Evolutionary conservation across 1,139 yeast genomes (phyloP), one percentile per base, ranked within the genome.

Genomic region (Suhomyces anneliseae): DNA sequence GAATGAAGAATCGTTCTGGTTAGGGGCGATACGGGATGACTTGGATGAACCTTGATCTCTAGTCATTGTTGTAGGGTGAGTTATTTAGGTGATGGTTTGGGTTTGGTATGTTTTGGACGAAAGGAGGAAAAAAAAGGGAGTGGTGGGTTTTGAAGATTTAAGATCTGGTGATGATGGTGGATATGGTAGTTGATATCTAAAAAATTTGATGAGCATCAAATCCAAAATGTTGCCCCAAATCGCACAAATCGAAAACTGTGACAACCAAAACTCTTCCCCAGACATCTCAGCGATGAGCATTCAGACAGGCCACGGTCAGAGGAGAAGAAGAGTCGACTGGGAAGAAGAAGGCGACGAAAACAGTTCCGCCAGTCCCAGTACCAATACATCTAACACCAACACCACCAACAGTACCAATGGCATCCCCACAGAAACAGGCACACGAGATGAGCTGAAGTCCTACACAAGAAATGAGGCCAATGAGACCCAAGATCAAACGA

Each of bases 11-110:
- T 53, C 60, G 37, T 54, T 54, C 9, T 54, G 55, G 32, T 57
- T 59, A 1, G 70, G 68, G 5, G 64, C 57, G 12, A 63, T 66
- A 40, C 70, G 50, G 11, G 56, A 52, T 33, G 38, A 33, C 29
- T 43, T 46, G 24, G 31, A 29, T 14, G 8, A n/a, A 14, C n/a
- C 32, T 9, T 9, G n/a, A 11, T 29, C 32, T 29, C 32, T 29
- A 11, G 32, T 29, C 32, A 29, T 29, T 29, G 24, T 19, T 19
- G 24, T 19, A 19, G 24, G 4, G 24, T 19, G 6, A 19, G 24
- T 19, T 19, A 19, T 19, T 19, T 6, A 1, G 24, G 36, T 49
- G 26, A 40, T 36, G n/a, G 10, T 37, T 37, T 37, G 29, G 29
- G 4, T 19, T 19, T 19, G 2, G 24, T 19, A 19, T 19, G 4